Evolutionary conservation across 1,284 basidiomycete species (phyloP).

Genomic region (Apiotrichum akiyoshidainum): DNA sequence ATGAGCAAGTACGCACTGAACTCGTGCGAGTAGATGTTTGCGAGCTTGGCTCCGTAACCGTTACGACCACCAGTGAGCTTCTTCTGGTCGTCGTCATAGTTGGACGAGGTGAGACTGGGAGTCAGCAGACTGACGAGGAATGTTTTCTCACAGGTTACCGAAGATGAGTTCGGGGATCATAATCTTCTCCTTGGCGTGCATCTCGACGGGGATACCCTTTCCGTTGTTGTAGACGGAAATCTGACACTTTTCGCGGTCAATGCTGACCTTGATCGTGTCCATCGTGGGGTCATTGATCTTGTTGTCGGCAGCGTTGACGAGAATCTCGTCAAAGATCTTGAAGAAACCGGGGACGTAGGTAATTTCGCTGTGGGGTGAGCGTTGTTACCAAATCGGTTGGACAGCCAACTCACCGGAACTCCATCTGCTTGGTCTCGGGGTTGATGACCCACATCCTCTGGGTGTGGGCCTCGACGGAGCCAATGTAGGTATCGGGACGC

Average conservation of each 20-base stretch:
- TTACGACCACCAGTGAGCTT: constrained; percentile 98
- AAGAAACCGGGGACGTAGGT: constrained; percentile 97
- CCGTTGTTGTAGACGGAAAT: constrained; percentile 98
- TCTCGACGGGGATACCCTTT: constrained; percentile 92
- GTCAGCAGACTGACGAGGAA: too few species aligned
- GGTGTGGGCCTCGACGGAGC: constrained; percentile 80
- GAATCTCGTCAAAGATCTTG: constrained; percentile 99
- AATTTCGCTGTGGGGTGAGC: constrained; percentile 59
- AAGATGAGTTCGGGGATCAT: constrained; percentile 99
- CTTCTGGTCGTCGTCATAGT: constrained; percentile 98
- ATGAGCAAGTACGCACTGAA: constrained; percentile 58
- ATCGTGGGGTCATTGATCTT: constrained; percentile 91
- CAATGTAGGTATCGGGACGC: constrained; percentile 98
- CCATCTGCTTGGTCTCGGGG: constrained; percentile 72
- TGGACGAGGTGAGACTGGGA: constrained; percentile 76
- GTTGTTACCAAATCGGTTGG: background rate
- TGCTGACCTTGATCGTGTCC: constrained; percentile 82
- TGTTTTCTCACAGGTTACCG: constrained; percentile 65
- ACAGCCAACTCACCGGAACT: constrained; percentile 14
- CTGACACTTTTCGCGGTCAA: constrained; percentile 76
- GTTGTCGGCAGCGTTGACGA: constrained; percentile 99
- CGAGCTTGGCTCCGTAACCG: constrained; percentile 96
- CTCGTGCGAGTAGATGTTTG: constrained; percentile 97
- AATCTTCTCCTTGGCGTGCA: constrained; percentile 87
- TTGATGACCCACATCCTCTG: constrained; percentile 91